Conservation (phyloP, 2,329 filamentous ascomycete species). For the Furcasterigmium sp. region DNA sequence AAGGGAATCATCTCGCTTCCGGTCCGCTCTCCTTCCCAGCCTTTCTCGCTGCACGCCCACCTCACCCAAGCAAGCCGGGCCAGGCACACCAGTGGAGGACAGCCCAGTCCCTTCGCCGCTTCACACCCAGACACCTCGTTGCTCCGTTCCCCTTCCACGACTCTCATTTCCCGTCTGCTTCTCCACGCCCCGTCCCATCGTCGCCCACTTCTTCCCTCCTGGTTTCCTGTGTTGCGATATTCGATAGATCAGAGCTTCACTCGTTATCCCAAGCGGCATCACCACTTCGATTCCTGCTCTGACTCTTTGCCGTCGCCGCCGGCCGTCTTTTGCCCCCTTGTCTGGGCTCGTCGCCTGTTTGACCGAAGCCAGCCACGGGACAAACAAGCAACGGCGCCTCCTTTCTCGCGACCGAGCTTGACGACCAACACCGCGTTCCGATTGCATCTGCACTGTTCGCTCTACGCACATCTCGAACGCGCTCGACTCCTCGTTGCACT, state of each 20-base stretch:
- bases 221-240: background rate
- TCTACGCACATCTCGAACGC: background rate
- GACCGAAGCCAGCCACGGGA: background rate
- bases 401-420: slow-evolving; percentile 11
- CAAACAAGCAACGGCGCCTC: slow-evolving; percentile 10
- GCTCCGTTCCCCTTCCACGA: slow-evolving; percentile 3
- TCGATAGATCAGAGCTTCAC: slow-evolving; percentile 6
- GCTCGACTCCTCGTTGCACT: background rate
- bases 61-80: background rate
- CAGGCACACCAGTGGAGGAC: background rate
- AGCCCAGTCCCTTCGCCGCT: background rate
- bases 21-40: slow-evolving; percentile 40
- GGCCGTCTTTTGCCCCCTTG: background rate
- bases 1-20: slow-evolving; percentile 49
- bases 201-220: background rate
- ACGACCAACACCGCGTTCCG: slow-evolving; percentile 5
- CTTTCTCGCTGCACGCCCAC: slow-evolving; percentile 20
- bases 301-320: background rate
- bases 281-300: background rate
- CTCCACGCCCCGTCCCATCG: slow-evolving; percentile 13
- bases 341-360: background rate
- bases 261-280: slow-evolving; percentile 1
- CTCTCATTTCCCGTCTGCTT: slow-evolving; percentile 8
- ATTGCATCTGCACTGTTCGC: slow-evolving; percentile 5
- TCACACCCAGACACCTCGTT: background rate